Conservation (phyloP, 2,329 filamentous ascomycete genomes). For the Fusarium liriodendri region DNA sequence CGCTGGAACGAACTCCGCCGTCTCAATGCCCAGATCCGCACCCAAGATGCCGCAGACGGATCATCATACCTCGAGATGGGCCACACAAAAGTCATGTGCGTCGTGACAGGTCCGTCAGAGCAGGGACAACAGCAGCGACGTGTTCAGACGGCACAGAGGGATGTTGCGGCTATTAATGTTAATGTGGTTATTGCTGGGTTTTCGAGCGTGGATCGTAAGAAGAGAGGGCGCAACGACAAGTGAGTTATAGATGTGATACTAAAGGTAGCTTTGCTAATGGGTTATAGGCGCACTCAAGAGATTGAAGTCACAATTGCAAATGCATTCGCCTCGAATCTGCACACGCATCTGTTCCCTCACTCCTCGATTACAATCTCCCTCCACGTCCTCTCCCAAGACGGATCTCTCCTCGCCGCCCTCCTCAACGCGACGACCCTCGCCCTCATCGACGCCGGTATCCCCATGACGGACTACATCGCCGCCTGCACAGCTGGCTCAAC, state of each 20-base stretch:
- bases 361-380: conserved; percentile 85
- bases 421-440: conserved; percentile 93
- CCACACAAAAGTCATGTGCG: conserved; percentile 96
- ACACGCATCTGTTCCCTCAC: conserved; percentile 90
- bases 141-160: conserved; percentile 59
- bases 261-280: neutral
- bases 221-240: conserved; percentile 81
- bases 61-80: conserved; percentile 96
- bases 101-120: conserved; percentile 87
- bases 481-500: conserved; percentile 90
- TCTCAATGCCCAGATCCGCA: conserved; percentile 88
- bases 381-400: conserved; percentile 90
- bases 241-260: conserved; percentile 53
- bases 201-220: conserved; percentile 86
- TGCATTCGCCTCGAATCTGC: conserved; percentile 80
- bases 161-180: conserved; percentile 73
- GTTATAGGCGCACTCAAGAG: conserved; percentile 78
- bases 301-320: conserved; percentile 82
- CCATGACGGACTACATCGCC: conserved; percentile 91
- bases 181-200: conserved; percentile 90
- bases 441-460: conserved; percentile 92
- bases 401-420: conserved; percentile 87
- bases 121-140: conserved; percentile 51
- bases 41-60: conserved; percentile 91
- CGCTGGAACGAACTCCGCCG: conserved; percentile 97